Evolutionary conservation across 177 flowering plant genomes (phyloP).

Genomic region (Vitis hybrid): DNA sequence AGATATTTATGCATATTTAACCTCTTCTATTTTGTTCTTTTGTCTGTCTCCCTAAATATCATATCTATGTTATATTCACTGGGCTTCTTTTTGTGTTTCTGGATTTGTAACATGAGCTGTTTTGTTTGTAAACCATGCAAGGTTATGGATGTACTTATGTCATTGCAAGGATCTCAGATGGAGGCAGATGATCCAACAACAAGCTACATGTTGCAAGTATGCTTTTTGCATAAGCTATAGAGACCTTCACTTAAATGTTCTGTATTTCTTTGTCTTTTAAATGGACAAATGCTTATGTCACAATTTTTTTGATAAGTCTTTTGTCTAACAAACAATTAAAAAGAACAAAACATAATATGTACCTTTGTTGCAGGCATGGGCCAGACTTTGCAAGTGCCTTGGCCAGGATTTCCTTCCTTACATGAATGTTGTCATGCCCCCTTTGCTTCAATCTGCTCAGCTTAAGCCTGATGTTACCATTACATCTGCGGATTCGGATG

Average conservation of each 20-base stretch:
- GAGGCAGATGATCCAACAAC: conserved; percentile 97
- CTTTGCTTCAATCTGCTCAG: conserved; percentile 91
- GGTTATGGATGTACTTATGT: conserved; percentile 99
- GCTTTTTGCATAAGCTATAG: not conserved
- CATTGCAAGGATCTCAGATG: conserved; percentile 93
- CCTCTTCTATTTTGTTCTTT: too few relatives aligned
- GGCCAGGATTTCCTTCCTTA: conserved; percentile 99
- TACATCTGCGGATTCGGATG: conserved; percentile 92
- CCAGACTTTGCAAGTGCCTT: conserved; percentile 95
- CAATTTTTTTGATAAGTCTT: too few relatives aligned
- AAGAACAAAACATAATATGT: too few relatives aligned
- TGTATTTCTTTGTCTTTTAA: not conserved
- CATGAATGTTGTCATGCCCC: conserved; percentile 97
- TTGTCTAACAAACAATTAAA: too few relatives aligned
- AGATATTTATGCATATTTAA: too few relatives aligned
- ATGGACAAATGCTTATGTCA: not conserved
- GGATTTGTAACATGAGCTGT: too few relatives aligned
- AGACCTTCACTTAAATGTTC: not conserved
- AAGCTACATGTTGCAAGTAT: conserved; percentile 97
- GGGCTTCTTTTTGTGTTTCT: too few relatives aligned
- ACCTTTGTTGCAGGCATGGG: conserved; percentile 76
- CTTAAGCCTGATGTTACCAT: conserved; percentile 97
- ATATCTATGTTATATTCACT: too few relatives aligned
- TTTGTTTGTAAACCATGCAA: conserved; percentile 16
- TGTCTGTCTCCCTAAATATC: too few relatives aligned